phyloP scores from a whole-genome alignment of 768 basidiomycete species.

The Jaapia argillacea region DNA sequence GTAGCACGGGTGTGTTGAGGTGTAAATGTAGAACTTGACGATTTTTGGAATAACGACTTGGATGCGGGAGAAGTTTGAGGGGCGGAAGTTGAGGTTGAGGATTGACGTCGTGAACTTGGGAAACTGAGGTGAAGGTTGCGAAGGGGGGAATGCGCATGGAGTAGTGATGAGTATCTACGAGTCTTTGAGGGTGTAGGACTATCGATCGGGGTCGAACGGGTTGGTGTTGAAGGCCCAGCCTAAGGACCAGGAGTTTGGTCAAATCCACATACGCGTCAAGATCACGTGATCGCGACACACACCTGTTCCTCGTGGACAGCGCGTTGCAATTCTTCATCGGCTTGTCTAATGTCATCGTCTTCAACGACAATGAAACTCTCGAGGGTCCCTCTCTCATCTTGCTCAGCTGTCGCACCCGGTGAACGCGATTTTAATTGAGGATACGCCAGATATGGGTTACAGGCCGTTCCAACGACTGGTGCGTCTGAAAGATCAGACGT shows the following conservation, averaged over 20 bases:
- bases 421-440: slow-evolving; percentile 23
- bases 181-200: slow-evolving; percentile 13
- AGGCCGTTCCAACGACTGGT: slow-evolving; percentile 15
- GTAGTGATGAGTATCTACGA: slow-evolving; percentile 16
- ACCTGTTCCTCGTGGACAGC: slow-evolving; percentile 11
- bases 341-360: slow-evolving; percentile 14
- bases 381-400: slow-evolving; percentile 22
- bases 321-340: slow-evolving; percentile 12
- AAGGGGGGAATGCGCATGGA: slow-evolving; percentile 27
- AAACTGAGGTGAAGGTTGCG: slow-evolving; percentile 33
- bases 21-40: slow-evolving; percentile 18
- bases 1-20: slow-evolving; percentile 35
- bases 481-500: slow-evolving; percentile 9
- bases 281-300: slow-evolving; percentile 10
- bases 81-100: no score
- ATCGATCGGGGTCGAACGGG: background rate
- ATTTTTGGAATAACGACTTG: slow-evolving; percentile 23
- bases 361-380: slow-evolving; percentile 34
- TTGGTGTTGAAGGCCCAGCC: no score
- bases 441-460: slow-evolving; percentile 33
- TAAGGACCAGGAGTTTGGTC: no score
- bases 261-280: no score
- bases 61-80: slow-evolving; percentile 22
- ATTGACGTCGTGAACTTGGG: no score
- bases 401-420: slow-evolving; percentile 16